phyloP scores from a whole-genome alignment of 1,284 basidiomycete genomes.

The Takashimella koratensis region DNA sequence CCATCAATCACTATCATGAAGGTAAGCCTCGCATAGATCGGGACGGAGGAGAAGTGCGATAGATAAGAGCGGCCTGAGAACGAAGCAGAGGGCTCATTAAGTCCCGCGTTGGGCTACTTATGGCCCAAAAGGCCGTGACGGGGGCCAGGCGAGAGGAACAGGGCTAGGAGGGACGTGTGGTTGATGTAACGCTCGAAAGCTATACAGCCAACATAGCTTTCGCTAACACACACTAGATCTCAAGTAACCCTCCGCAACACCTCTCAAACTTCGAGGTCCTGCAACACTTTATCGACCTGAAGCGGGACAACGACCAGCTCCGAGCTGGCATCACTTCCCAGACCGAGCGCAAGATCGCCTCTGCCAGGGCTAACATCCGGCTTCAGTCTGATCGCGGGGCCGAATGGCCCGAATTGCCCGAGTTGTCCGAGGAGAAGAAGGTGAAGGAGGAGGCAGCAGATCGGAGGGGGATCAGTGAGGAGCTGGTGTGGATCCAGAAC shows the following conservation, averaged over 20 bases:
- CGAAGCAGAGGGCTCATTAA: too few species aligned
- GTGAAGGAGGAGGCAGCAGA: constrained; percentile 50
- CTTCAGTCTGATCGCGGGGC: not conserved
- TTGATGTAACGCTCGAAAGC: too few species aligned
- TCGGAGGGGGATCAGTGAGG: constrained; percentile 59
- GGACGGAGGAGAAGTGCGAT: too few species aligned
- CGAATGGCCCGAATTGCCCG: constrained; percentile 33
- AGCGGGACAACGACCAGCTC: constrained; percentile 63
- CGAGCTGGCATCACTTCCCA: constrained; percentile 57
- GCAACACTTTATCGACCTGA: constrained; percentile 66
- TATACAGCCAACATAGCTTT: too few species aligned
- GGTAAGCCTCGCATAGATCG: constrained; percentile 5
- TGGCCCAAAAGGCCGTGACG: too few species aligned
- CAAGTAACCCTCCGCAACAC: constrained; percentile 71
- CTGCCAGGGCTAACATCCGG: not conserved
- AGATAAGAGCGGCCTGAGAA: too few species aligned
- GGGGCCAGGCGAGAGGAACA: too few species aligned
- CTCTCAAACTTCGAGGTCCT: constrained; percentile 85
- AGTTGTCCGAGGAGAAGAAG: constrained; percentile 43
- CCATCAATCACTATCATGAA: constrained; percentile 7
- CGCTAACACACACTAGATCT: too few species aligned
- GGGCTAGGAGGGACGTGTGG: too few species aligned
- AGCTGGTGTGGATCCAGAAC: constrained; percentile 80
- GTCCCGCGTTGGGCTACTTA: too few species aligned
- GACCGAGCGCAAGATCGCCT: constrained; percentile 6